Evolutionary conservation across 768 basidiomycete species (phyloP), one percentile per base, ranked within the genome.

Genomic region (Boletellus ananiceps): DNA sequence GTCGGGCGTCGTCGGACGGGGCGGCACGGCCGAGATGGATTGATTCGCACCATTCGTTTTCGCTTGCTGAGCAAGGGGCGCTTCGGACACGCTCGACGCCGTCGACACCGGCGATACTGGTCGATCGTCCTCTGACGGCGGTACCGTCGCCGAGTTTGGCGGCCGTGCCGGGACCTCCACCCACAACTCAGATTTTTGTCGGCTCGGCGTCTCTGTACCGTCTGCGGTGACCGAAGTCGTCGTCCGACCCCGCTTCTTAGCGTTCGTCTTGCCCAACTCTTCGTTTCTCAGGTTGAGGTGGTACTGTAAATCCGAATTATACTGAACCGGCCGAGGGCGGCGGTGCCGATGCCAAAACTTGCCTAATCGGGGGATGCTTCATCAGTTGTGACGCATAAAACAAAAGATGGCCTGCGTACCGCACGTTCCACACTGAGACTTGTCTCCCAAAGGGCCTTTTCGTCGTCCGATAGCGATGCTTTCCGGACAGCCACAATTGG

Each of bases 401-500:
- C 21, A 49, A 42, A 36, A 46, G 44, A 39, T 32, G 37, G 46
- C 12, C 39, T 9, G 74, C 88, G 46, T 69, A 93, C 93, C 91
- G 69, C 93, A 96, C n/a, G 81, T 77, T 29, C 89, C 90, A 68
- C 93, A 97, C 65, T 95, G 87, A 2, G 83, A 86, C 66, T 92
- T 92, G 61, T 89, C 84, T 8, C 93, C 93, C 40, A 92, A 71
- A 1, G 91, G 93, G 1, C 94, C 93, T 60, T 94, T 94, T 57
- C 92, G 76, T 52, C 90, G 73, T 2, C 93, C 93, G 37, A 92
- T 72, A 3, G 91, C 89, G 49, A 95, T 83, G 57, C 71, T 81
- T 62, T 91, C 92, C 0, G 93, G 93, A 63, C 88, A 88, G 5
- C 93, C 93, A 59, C 91, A 96, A 61, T 93, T 95, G 16, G 90